phyloP scores from a whole-genome alignment of 1,284 basidiomycete genomes.

The Phlebopus sp. region DNA sequence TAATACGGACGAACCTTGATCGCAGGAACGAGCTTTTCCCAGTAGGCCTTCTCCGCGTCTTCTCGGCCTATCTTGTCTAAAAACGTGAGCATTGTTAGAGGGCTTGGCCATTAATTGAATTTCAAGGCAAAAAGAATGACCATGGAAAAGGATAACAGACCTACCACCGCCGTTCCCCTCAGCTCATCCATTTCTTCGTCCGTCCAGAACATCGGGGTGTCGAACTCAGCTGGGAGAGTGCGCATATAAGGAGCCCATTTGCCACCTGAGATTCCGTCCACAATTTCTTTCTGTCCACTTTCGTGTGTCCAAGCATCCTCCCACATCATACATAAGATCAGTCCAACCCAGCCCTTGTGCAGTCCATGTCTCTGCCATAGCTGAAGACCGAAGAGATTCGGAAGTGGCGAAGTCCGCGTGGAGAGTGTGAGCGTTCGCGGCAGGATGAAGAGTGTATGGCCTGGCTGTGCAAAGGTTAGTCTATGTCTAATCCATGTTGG shows the following conservation, averaged over 20 bases:
- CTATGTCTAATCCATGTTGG: background rate
- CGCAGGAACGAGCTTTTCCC: constrained; percentile 61
- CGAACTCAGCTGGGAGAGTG: constrained; percentile 72
- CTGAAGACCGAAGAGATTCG: constrained; percentile 50
- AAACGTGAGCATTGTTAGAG: constrained; percentile 5
- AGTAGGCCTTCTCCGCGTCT: constrained; percentile 80
- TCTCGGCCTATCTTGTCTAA: constrained; percentile 84
- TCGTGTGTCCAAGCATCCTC: constrained; percentile 56
- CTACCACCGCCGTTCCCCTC: constrained; percentile 80
- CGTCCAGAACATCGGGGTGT: constrained; percentile 96
- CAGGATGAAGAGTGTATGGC: constrained; percentile 77
- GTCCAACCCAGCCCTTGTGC: constrained; percentile 77
- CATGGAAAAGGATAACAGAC: constrained; percentile 47
- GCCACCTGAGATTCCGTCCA: constrained; percentile 33
- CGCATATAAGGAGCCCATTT: constrained; percentile 37
- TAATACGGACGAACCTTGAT: constrained; percentile 49
- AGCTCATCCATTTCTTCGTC: constrained; percentile 75
- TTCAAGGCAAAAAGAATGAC: background rate
- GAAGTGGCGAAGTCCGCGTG: constrained; percentile 70
- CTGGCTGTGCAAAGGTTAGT: constrained; percentile 46
- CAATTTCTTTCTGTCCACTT: background rate
- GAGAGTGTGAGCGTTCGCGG: constrained; percentile 81
- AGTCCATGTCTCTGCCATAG: constrained; percentile 63
- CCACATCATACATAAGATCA: constrained; percentile 96
- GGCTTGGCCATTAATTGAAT: background rate